Evolutionary conservation across 257 asterid species (phyloP).

Genomic region (Plantago major): DNA sequence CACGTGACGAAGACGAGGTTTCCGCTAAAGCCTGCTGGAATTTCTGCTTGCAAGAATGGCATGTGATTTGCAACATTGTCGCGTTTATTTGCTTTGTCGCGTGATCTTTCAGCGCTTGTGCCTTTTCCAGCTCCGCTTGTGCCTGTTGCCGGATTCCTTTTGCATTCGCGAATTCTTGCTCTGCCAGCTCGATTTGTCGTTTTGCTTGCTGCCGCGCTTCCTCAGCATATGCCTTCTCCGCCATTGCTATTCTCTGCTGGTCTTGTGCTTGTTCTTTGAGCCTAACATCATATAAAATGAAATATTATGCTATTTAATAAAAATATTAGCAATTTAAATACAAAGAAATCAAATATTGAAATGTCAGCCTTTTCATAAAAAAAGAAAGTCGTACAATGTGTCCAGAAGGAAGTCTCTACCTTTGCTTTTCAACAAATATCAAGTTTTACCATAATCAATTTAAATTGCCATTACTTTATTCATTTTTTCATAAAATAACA

Average conservation of each 20-base stretch:
- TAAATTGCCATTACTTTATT: too few relatives aligned
- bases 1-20: slow-evolving; percentile 16
- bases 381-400: too few relatives aligned
- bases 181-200: slow-evolving; percentile 70
- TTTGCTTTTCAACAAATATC: too few relatives aligned
- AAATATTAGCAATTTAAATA: background rate
- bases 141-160: slow-evolving; percentile 79
- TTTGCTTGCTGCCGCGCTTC: slow-evolving; percentile 62
- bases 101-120: slow-evolving; percentile 48
- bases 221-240: slow-evolving; percentile 69
- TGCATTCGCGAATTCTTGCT: slow-evolving; percentile 65
- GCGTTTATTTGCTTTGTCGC: slow-evolving; percentile 57
- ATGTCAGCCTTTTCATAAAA: too few relatives aligned
- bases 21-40: slow-evolving; percentile 26
- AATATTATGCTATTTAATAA: background rate
- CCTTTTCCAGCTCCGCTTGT: slow-evolving; percentile 53
- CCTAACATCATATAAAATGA: slow-evolving; percentile 1
- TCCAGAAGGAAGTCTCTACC: too few relatives aligned
- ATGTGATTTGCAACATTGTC: slow-evolving; percentile 48
- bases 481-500: too few relatives aligned
- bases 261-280: slow-evolving; percentile 38
- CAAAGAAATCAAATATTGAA: too few relatives aligned
- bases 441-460: too few relatives aligned
- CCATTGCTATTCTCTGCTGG: slow-evolving; percentile 42
- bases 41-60: slow-evolving; percentile 60